Base-by-base conservation (phyloP, 129 eudicot genomes). In the Escallonia herrerae region DNA sequence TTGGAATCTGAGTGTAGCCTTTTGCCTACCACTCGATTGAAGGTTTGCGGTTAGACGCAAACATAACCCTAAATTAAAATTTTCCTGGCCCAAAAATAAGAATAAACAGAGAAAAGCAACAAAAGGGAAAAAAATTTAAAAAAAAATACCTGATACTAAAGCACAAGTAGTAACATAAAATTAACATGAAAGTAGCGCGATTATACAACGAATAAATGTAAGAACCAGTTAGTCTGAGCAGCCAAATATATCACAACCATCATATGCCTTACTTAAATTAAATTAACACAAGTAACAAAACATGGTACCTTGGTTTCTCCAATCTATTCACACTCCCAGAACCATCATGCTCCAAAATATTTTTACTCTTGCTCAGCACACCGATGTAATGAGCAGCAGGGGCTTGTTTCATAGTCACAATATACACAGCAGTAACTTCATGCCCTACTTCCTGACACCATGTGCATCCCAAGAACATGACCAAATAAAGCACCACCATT, bases 371-470 rank as follows among this genome's bases (percentile, higher is more conserved):
- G 33, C 70, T 70, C 12, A 73, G 64, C 60, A 78, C 79, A 37
- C 67, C 77, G 69, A 46, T 58, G 12, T 40, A 71, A 83, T 74
- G 78, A 75, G 70, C 72, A 73, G 79, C 38, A 52, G 95, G 94
- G 47, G 86, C 78, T 77, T 87, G 85, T 63, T 82, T 87, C 42
- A 91, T 79, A 54, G 86, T 87, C 55, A 87, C 97, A 74, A 91
- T 85, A 74, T 82, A 91, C 55, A 91, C 94, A 82, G 61, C 79
- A 62, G 81, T 45, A 49, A n/a, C 67, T 41, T 63, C 75, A 69
- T 65, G 56, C 15, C 65, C 47, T 60, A 52, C 53, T 41, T 66
- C 80, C 57, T 63, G 71, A 62, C 74, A 73, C 33, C 56, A 79
- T 53, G 68, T 63, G 64, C 78, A 74, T 43, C 65, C 39, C 65